Conservation (phyloP, 2,329 filamentous ascomycete genomes). For the Thielaviopsis musarum region DNA sequence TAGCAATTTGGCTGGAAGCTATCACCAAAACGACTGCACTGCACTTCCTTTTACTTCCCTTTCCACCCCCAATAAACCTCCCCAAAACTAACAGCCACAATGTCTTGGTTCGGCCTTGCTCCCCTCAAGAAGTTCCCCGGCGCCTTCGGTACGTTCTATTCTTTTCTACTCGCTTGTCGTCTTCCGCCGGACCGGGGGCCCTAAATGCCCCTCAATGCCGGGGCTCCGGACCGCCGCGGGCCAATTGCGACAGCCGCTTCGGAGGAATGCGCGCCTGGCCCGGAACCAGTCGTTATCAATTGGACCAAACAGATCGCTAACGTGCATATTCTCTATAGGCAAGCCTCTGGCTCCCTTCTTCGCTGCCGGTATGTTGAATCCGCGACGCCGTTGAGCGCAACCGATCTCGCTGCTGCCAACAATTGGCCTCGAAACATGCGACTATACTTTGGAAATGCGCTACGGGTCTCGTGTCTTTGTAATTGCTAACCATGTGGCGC, state of each 20-base stretch:
- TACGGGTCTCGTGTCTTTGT: not conserved
- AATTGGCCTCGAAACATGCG: not conserved
- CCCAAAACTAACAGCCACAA: conserved; percentile 30
- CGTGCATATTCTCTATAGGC: conserved; percentile 36
- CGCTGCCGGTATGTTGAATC: conserved; percentile 54
- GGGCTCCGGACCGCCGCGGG: not conserved
- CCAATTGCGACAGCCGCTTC: conserved; percentile 13
- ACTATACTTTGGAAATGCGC: not conserved
- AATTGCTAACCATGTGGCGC: conserved; percentile 8
- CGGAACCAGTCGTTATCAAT: not conserved
- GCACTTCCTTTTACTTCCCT: not conserved
- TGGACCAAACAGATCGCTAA: conserved; percentile 14
- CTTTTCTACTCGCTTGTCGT: not conserved
- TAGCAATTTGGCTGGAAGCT: not conserved
- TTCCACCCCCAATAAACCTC: not conserved
- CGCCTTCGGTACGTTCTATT: conserved; percentile 50
- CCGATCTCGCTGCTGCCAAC: not conserved
- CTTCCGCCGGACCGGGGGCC: conserved; percentile 3
- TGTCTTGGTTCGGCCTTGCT: conserved; percentile 54
- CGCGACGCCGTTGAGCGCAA: conserved; percentile 4
- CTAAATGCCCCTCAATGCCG: not conserved
- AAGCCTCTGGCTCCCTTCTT: conserved; percentile 88
- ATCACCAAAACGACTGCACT: not conserved
- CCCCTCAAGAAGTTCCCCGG: conserved; percentile 65
- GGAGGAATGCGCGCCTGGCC: not conserved